Evolutionary conservation across 305 asterid species (phyloP), one percentile per base, ranked within the genome.

Genomic region (Solanum hybrid): DNA sequence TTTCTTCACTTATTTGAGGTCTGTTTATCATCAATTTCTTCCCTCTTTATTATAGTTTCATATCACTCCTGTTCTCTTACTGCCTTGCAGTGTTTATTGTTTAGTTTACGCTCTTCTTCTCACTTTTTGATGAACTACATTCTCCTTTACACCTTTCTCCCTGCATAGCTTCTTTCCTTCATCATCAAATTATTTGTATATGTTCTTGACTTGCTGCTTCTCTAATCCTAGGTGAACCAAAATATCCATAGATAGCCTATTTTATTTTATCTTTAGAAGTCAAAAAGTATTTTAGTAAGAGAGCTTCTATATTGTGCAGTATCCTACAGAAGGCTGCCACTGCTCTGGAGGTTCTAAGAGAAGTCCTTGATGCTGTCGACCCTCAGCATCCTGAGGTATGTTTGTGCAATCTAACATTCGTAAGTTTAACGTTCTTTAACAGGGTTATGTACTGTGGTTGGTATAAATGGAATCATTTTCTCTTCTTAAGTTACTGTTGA

Each of bases 281-380:
- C 72, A 82, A 82, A 81, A 82, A 29, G 26, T 84, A 29, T 5
- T 85, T 85, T 51, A 51, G 31, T 32, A 60, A 85, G 76, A 22
- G 42, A 51, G 32, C 76, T 75, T 78, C 81, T 37, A 71, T 90
- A 1, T 81, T 78, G 82, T n/a, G 51, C 96, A 97, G 99, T 92
- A 93, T 95, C 92, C 94, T 97, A 89, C 94, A 94, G 92, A 97
- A 96, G 93, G 99, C 99, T 75, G 95, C 93, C 88, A 94, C 98
- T 42, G 96, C 99, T 24, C 86, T 96, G 91, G 99, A 97, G 94
- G 98, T 97, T 77, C 90, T 97, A 93, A 93, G 95, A 92, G 99
- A 97, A 81, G 99, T 97, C 82, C 98, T 97, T 88, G 94, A 93
- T 89, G 92, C 96, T 81, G 93, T 96, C 51, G 95, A 95, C 91